Percentiles rank a stretch among this genome's conserved stretches.
Evolutionary conservation across 129 eudicot genomes (phyloP).

Genomic region (Artemisia tridentata): DNA sequence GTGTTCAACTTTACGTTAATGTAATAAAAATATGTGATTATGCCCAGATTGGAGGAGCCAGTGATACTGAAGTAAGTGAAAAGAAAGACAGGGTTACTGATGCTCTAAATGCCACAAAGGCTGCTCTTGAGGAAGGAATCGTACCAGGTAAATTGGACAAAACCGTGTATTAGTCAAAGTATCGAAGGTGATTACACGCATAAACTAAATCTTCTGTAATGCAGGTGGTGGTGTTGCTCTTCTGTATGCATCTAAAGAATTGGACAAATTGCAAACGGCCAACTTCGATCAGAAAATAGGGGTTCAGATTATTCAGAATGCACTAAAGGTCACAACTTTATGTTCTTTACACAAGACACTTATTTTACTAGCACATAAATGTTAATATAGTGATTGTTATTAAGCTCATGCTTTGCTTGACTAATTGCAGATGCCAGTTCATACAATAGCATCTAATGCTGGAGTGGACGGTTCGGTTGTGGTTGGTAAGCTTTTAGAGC

Average conservation of each 20-base stretch:
- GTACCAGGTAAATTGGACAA: constrained; percentile 53
- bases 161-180: too few relatives aligned
- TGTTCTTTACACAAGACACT: too few relatives aligned
- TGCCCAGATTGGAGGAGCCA: constrained; percentile 83
- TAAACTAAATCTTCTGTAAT: background rate
- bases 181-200: too few relatives aligned
- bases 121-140: constrained; percentile 94
- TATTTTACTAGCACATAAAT: too few relatives aligned
- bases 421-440: constrained; percentile 64
- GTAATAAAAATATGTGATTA: background rate
- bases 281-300: constrained; percentile 90
- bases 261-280: constrained; percentile 62
- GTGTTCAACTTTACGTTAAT: background rate
- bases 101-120: constrained; percentile 91
- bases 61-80: constrained; percentile 87
- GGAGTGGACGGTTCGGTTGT: constrained; percentile 87
- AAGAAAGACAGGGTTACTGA: constrained; percentile 88
- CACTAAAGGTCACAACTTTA: constrained; percentile 50
- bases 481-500: constrained; percentile 84
- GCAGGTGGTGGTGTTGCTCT: constrained; percentile 94
- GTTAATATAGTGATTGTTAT: too few relatives aligned
- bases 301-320: constrained; percentile 76
- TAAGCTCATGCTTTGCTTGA: background rate
- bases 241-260: constrained; percentile 73
- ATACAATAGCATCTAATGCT: constrained; percentile 76